Conservation (phyloP, 1,284 basidiomycete genomes). For the Agaricales sp. region DNA sequence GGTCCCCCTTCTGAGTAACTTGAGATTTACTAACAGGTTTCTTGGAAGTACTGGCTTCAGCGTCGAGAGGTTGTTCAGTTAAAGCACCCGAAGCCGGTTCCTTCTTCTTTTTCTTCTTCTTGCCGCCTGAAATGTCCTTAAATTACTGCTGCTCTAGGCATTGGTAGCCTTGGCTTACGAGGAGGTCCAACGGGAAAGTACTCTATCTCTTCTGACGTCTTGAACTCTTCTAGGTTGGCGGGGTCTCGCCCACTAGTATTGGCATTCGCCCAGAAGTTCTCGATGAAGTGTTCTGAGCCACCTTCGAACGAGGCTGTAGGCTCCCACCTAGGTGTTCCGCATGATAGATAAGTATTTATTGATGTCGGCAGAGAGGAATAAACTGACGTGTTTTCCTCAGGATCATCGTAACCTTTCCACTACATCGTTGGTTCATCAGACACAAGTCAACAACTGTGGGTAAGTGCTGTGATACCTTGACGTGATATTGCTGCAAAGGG, state of each 20-base stretch:
- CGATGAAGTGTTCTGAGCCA: slow-evolving; percentile 46
- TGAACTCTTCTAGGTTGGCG: slow-evolving; percentile 36
- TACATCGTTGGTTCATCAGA: slow-evolving; percentile 16
- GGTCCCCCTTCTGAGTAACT: too few species aligned
- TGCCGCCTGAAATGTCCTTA: not conserved
- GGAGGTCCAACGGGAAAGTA: slow-evolving; percentile 47
- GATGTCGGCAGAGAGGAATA: slow-evolving; percentile 1
- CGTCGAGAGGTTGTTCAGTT: too few species aligned
- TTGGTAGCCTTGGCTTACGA: slow-evolving; percentile 32
- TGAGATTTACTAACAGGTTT: too few species aligned
- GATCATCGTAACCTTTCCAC: slow-evolving; percentile 55
- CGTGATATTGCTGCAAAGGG: slow-evolving; percentile 39
- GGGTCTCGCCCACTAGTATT: slow-evolving; percentile 40
- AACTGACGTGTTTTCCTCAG: slow-evolving; percentile 59
- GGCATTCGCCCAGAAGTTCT: slow-evolving; percentile 50
- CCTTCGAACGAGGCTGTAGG: slow-evolving; percentile 45
- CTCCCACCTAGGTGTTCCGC: slow-evolving; percentile 45
- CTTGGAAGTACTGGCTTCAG: too few species aligned
- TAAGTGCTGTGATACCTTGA: slow-evolving; percentile 34
- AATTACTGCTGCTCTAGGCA: not conserved
- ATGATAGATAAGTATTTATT: not conserved
- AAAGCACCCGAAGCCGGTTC: too few species aligned
- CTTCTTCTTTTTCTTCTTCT: not conserved
- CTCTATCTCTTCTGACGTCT: slow-evolving; percentile 32
- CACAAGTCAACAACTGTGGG: not conserved